Evolutionary conservation across 2,329 filamentous ascomycete genomes (phyloP).

Genomic region (Calonectria montana): DNA sequence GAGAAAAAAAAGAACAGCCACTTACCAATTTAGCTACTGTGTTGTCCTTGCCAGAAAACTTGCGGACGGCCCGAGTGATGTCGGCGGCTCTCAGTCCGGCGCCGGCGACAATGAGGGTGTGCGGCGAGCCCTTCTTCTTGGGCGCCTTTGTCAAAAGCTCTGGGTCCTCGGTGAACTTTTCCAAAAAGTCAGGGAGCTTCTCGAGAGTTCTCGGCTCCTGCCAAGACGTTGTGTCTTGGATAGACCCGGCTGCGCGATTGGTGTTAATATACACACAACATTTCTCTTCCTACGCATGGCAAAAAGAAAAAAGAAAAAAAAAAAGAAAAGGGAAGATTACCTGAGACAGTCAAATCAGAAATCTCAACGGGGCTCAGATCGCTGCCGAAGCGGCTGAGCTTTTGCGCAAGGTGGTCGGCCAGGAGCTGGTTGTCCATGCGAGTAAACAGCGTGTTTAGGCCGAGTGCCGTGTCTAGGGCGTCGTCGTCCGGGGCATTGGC

Average conservation of each 20-base stretch:
- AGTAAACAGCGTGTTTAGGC: conserved; percentile 83
- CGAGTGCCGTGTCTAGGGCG: conserved; percentile 74
- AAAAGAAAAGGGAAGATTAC: conserved; percentile 56
- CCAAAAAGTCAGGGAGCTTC: conserved; percentile 83
- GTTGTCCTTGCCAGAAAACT: conserved; percentile 82
- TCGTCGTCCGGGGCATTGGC: conserved; percentile 66
- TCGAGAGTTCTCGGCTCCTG: conserved; percentile 73
- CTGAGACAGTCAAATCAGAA: conserved; percentile 82
- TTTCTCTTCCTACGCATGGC: not conserved
- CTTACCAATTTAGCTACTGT: conserved; percentile 83
- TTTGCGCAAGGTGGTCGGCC: conserved; percentile 86
- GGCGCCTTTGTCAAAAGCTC: conserved; percentile 72
- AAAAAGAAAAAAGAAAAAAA: not conserved
- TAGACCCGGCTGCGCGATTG: conserved; percentile 70
- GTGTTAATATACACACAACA: conserved; percentile 15
- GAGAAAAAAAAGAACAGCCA: not conserved
- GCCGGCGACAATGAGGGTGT: conserved; percentile 89
- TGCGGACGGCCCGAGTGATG: conserved; percentile 79
- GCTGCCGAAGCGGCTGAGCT: conserved; percentile 80
- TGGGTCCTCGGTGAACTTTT: conserved; percentile 69
- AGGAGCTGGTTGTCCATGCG: conserved; percentile 86
- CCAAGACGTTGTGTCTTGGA: conserved; percentile 85
- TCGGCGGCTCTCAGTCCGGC: conserved; percentile 90
- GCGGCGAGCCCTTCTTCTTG: conserved; percentile 77
- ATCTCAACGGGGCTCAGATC: conserved; percentile 87